phyloP scores from a whole-genome alignment of 345 rosid genomes.

The Cardiospermum halicacabum region DNA sequence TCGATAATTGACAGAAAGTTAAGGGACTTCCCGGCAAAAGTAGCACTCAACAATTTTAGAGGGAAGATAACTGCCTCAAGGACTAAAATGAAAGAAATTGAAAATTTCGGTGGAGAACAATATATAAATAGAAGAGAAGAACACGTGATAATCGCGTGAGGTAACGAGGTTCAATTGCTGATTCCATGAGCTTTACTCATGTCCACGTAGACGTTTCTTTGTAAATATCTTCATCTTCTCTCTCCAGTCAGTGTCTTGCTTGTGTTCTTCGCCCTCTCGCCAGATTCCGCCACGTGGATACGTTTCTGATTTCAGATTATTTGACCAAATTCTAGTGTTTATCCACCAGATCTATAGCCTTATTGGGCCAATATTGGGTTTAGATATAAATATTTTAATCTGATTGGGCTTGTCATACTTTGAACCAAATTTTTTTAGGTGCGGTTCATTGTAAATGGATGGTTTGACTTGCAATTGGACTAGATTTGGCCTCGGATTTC shows the following conservation, averaged over 20 bases:
- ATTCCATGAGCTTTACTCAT: slow-evolving; percentile 57
- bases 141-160: slow-evolving; percentile 74
- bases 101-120: neutral
- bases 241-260: neutral
- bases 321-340: too few relatives aligned
- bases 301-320: neutral
- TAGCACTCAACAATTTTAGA: neutral
- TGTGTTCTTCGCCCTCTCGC: neutral
- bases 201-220: slow-evolving; percentile 24
- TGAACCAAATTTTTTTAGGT: too few relatives aligned
- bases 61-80: neutral
- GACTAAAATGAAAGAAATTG: neutral
- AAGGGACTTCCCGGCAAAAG: neutral
- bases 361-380: too few relatives aligned
- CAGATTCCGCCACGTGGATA: neutral
- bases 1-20: neutral
- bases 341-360: too few relatives aligned
- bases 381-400: too few relatives aligned
- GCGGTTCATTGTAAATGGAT: too few relatives aligned
- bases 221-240: neutral
- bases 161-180: slow-evolving; percentile 31
- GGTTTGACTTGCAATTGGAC: too few relatives aligned
- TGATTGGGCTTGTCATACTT: too few relatives aligned
- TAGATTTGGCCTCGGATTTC: too few relatives aligned
- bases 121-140: slow-evolving; percentile 25